Evolutionary conservation across 2,329 filamentous ascomycete genomes (phyloP), one percentile per base, ranked within the genome.

Genomic region (Clonostachys sp.): DNA sequence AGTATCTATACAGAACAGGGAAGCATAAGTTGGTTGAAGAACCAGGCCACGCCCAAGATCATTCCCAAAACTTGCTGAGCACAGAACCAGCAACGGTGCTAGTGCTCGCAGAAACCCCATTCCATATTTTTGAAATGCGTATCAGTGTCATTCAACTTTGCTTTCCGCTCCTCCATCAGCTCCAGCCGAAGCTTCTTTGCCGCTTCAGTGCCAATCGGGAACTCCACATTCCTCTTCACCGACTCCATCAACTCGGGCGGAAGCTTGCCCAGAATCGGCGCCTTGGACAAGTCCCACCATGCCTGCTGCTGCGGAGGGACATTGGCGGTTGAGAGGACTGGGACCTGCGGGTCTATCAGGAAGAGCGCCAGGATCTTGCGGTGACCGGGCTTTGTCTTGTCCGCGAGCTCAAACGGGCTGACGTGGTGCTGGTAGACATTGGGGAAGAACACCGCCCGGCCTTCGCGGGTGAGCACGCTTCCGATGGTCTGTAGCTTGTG

Each of bases 321-420:
- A 30, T 72, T 73, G 34, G 66, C 64, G 8, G 71, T 73, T 2
- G 65, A 67, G 47, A 71, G 60, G 62, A 74, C 46, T 2, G 70
- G 71, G 2, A 67, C 53, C 16, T 71, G 55, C 0, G 82, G 83
- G 55, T 86, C 80, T 3, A 86, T 74, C 3, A 86, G 69, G 57
- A 78, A 86, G 12, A 86, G 63, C 0, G 76, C 78, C 4, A 86
- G 61, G 43, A 84, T 78, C 57, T 80, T 79, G 17, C 79, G 70
- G 54, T 84, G 77, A 3, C 83, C 82, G 0, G 77, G 70, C 18
- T 66, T 71, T 0, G 73, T 71, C 5, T 58, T 60, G 54, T 86
- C 81, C 0, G 51, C 61, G 1, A 85, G 71, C 7, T 59, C 51
- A 52, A 84, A 84, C 1, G 73, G 68, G 7, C 62, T 57, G 2